phyloP scores from a whole-genome alignment of 2,329 filamentous ascomycete genomes.

The Claviceps spartinae region DNA sequence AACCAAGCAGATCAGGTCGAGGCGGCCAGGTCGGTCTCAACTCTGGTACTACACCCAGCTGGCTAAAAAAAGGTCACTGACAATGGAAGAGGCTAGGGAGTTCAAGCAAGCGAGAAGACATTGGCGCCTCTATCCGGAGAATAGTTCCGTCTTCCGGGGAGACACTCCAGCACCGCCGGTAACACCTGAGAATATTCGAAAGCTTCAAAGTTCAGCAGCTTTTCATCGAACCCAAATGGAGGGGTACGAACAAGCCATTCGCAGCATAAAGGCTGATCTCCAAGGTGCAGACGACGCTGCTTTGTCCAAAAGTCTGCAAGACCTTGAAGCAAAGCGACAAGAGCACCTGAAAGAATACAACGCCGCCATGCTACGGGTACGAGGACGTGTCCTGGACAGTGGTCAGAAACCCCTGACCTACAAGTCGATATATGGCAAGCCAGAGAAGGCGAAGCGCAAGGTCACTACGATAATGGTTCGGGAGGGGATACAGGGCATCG shows the following conservation, averaged over 20 bases:
- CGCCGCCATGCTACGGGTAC: conserved; percentile 15
- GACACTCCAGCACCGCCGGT: conserved; percentile 8
- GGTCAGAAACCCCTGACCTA: conserved; percentile 17
- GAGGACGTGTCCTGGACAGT: conserved; percentile 14
- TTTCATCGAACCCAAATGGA: conserved; percentile 19
- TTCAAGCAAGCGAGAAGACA: conserved; percentile 22
- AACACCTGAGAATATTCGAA: conserved; percentile 12
- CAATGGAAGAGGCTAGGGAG: conserved; percentile 18
- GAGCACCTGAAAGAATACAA: conserved; percentile 15
- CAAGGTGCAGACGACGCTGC: neutral
- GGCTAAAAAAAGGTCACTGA: conserved; percentile 17
- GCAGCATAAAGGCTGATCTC: conserved; percentile 12
- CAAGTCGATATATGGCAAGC: conserved; percentile 15
- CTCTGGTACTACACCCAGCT: conserved; percentile 19
- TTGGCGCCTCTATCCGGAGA: conserved; percentile 17
- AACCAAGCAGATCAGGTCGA: conserved; percentile 15
- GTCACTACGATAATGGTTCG: neutral
- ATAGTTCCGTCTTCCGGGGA: conserved; percentile 13
- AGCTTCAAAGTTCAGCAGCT: conserved; percentile 15
- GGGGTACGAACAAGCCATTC: conserved; percentile 13
- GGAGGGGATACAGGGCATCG: too few relatives aligned
- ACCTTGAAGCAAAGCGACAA: conserved; percentile 12
- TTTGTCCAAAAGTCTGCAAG: conserved; percentile 4
- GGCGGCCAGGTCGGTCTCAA: conserved; percentile 20
- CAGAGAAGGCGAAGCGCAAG: conserved; percentile 9